Evolutionary conservation across 2,329 filamentous ascomycete genomes (phyloP).

Genomic region (Venturia asperata): DNA sequence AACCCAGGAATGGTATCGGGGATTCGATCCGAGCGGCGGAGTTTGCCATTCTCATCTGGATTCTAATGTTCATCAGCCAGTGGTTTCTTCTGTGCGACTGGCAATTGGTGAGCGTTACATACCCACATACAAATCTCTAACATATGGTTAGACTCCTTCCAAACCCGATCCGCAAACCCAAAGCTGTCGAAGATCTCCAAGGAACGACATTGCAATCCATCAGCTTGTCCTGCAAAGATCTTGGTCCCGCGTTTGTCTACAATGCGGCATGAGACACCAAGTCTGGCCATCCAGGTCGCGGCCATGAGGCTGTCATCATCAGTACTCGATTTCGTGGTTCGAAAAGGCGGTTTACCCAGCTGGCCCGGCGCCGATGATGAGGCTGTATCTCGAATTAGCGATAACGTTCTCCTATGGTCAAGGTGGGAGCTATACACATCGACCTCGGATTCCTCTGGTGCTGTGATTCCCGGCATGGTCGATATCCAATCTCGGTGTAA

Average conservation of each 20-base stretch:
- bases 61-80: conserved; percentile 38
- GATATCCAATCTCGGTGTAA: not conserved
- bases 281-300: conserved; percentile 36
- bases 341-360: conserved; percentile 26
- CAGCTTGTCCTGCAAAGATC: conserved; percentile 36
- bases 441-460: not conserved
- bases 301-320: conserved; percentile 29
- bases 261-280: conserved; percentile 35
- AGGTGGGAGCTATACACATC: not conserved
- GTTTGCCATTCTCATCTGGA: conserved; percentile 50
- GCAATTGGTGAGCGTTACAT: conserved; percentile 19
- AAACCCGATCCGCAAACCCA: conserved; percentile 56
- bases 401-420: not conserved
- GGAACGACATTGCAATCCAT: conserved; percentile 37
- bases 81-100: not conserved
- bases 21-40: conserved; percentile 54
- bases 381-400: conserved; percentile 22
- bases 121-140: conserved; percentile 49
- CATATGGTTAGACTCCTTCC: conserved; percentile 62
- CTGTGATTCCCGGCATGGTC: not conserved
- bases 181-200: conserved; percentile 52
- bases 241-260: conserved; percentile 38
- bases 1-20: conserved; percentile 56
- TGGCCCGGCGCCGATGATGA: conserved; percentile 36
- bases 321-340: conserved; percentile 17